Conservation (phyloP, 2,329 filamentous ascomycete genomes). For the Cyphellophora europaea region DNA sequence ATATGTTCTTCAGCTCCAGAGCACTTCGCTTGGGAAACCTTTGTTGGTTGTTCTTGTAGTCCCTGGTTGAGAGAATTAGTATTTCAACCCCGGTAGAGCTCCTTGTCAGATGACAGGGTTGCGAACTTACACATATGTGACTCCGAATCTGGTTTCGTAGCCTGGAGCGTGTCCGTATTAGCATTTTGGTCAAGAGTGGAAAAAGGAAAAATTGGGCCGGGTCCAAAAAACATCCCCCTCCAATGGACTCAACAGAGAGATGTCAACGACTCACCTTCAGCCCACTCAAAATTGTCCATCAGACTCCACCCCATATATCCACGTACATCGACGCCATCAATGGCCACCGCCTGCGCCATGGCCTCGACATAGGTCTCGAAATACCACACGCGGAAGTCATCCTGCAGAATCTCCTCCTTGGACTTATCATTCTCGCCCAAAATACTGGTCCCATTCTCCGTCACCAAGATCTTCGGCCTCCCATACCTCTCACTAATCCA, state of each 20-base stretch:
- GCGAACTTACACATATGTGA: conserved; percentile 77
- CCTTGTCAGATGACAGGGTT: too few relatives aligned
- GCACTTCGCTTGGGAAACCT: conserved; percentile 79
- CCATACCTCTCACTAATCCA: conserved; percentile 72
- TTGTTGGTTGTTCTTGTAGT: conserved; percentile 68
- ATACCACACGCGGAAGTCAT: conserved; percentile 74
- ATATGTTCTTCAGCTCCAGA: conserved; percentile 58
- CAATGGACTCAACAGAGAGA: too few relatives aligned
- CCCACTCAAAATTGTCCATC: too few relatives aligned
- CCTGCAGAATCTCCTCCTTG: conserved; percentile 59
- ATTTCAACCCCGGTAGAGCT: conserved; percentile 66
- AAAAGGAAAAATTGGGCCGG: background rate
- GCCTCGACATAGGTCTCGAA: conserved; percentile 69
- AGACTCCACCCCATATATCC: conserved; percentile 83
- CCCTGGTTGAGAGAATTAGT: too few relatives aligned
- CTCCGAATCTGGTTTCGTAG: conserved; percentile 77
- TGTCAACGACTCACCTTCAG: too few relatives aligned
- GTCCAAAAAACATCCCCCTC: too few relatives aligned
- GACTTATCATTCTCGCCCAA: conserved; percentile 67
- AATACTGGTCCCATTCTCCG: conserved; percentile 78
- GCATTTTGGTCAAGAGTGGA: conserved; percentile 25
- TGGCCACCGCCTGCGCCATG: conserved; percentile 60
- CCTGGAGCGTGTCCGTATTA: conserved; percentile 93
- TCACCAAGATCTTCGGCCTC: conserved; percentile 72
- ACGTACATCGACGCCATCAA: conserved; percentile 68